These are phyloP conservation scores for Trametes gibbosa DNA, from an alignment of 768 basidiomycete species.

Conservation along the genomic window DNA sequence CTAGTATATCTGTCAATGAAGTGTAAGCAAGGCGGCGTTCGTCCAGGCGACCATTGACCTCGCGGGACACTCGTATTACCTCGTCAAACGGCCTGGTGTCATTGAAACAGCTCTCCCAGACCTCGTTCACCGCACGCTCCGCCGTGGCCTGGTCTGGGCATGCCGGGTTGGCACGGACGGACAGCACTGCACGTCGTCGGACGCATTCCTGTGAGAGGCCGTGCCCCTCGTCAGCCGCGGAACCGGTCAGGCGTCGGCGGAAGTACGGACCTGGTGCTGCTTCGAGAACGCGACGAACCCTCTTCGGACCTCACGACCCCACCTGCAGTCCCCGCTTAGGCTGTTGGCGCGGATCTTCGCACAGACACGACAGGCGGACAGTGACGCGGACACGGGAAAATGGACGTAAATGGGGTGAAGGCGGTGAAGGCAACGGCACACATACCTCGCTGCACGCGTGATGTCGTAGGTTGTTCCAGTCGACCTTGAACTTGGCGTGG, in stretches of 20 bases:
- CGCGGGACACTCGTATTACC: constrained; percentile 39
- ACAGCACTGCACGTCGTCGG: constrained; percentile 79
- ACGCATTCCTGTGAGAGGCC: constrained; percentile 69
- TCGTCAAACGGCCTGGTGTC: constrained; percentile 98
- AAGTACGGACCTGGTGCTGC: constrained; percentile 78
- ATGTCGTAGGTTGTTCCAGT: constrained; percentile 88
- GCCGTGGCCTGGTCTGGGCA: constrained; percentile 78
- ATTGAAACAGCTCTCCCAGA: constrained; percentile 94
- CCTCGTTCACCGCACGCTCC: constrained; percentile 90
- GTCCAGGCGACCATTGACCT: neutral
- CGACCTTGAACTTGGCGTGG: constrained; percentile 90
- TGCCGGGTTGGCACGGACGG: constrained; percentile 75
- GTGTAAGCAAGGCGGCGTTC: neutral
- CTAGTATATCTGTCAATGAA: constrained; percentile 18
- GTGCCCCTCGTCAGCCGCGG: neutral
- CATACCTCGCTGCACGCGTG: constrained; percentile 96
- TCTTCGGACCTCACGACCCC: constrained; percentile 74
- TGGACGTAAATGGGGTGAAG: neutral
- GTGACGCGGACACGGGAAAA: constrained; percentile 3
- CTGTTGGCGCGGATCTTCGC: constrained; percentile 91
- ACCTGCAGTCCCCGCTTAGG: constrained; percentile 90
- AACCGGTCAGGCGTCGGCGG: constrained; percentile 12
- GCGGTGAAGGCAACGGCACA: constrained; percentile 4
- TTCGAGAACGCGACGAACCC: constrained; percentile 82
- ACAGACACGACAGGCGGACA: neutral